Evolutionary conservation across 176 grass and related monocot species (phyloP), one percentile per base, ranked within the genome.

Genomic region (Carex pumila): DNA sequence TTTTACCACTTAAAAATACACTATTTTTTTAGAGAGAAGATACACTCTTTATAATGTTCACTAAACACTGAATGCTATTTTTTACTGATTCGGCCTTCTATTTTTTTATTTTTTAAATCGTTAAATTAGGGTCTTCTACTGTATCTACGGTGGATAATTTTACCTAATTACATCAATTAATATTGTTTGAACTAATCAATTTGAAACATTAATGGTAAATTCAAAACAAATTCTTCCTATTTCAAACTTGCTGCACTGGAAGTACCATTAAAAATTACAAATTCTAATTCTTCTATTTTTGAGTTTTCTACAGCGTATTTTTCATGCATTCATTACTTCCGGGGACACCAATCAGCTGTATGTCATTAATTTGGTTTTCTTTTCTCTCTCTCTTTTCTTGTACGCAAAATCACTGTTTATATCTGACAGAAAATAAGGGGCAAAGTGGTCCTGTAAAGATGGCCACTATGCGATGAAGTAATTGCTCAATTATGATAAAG

Each of bases 401-500:
- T 55, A 56, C 3, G 12, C 50, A 77, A 77, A 7, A 2, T 21
- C 71, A 52, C 50, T 76, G 45, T 55, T 76, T 76, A 55, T 19
- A 55, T 76, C 72, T 76, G 8, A 76, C 49, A 76, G 5, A 57
- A 81, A 43, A 64, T 61, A 81, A 43, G 79, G 15, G 32, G 60
- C 19, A 45, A 41, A 63, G 39, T 62, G 79, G 79, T 81, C 79
- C 79, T 47, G 34, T 61, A 41, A 47, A 81, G 36, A 22, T 81
- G 79, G 54, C 55, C 64, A 22, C 79, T 1, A 81, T 64, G 34
- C 79, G 47, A 81, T 81, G 34, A 81, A 64, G 64, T 63, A 41
- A 36, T 81, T 81, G 36, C 36, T 64, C 60, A 81, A 81, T 63
- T 81, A 81, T 81, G 32, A 45, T 19, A 3, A 8, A 45, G 77